Evolutionary conservation across 305 asterid genomes (phyloP).

Genomic region (Fraxinus sp.): DNA sequence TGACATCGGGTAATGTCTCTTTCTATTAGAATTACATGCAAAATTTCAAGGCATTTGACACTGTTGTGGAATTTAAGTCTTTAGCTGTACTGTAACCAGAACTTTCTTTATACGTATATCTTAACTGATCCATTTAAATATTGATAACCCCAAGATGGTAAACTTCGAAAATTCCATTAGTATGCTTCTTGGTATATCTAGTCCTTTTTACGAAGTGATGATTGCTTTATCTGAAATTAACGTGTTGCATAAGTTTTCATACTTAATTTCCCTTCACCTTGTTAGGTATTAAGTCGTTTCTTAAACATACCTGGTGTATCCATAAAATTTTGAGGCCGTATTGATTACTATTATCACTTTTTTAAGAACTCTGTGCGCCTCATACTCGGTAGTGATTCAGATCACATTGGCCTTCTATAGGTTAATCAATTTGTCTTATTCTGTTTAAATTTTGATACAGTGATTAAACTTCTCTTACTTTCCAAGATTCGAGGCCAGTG

Average conservation of each 20-base stretch:
- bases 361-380: not conserved
- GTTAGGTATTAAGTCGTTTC: not conserved
- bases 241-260: not conserved
- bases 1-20: conserved; percentile 33
- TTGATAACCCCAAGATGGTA: not conserved
- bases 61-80: not conserved
- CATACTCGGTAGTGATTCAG: not conserved
- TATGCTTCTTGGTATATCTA: not conserved
- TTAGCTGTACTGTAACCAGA: not conserved
- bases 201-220: not conserved
- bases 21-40: not conserved
- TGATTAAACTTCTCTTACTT: not conserved
- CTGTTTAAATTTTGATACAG: not conserved
- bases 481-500: not conserved
- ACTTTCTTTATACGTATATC: not conserved
- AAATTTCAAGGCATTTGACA: not conserved
- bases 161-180: not conserved
- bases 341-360: not conserved
- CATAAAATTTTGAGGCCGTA: not conserved
- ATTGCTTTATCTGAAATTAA: not conserved
- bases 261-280: not conserved
- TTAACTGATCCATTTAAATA: not conserved
- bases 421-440: not conserved
- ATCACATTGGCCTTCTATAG: not conserved
- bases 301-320: not conserved